Conservation (phyloP, 2,329 filamentous ascomycete genomes). For the Colletotrichum ledebouriae region DNA sequence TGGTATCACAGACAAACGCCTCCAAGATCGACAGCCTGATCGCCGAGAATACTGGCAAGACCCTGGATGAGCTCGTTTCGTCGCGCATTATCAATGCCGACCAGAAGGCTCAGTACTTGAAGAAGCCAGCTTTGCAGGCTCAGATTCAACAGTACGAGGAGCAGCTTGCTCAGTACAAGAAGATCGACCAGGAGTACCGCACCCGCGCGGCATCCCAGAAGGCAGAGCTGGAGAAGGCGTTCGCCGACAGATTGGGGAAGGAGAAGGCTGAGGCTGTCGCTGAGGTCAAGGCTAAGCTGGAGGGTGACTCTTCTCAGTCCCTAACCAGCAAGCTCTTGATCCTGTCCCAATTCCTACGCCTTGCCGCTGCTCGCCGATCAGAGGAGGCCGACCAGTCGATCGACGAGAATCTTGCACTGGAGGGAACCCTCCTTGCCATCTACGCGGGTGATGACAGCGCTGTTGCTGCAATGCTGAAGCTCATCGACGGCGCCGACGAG, state of each 20-base stretch:
- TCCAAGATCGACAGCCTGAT: constrained; percentile 80
- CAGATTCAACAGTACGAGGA: constrained; percentile 80
- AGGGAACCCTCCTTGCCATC: constrained; percentile 82
- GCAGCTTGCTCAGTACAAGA: constrained; percentile 80
- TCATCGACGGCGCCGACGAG: constrained; percentile 80
- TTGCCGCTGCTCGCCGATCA: constrained; percentile 81
- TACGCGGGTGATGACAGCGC: constrained; percentile 83
- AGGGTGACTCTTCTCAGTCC: constrained; percentile 65
- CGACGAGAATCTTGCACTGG: constrained; percentile 84
- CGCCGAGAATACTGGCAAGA: constrained; percentile 76
- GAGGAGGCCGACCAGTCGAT: constrained; percentile 74
- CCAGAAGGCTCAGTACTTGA: constrained; percentile 81
- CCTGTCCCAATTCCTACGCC: constrained; percentile 83
- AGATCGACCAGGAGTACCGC: constrained; percentile 80
- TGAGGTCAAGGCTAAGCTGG: constrained; percentile 67
- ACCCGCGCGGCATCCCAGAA: constrained; percentile 69
- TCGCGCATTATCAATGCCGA: constrained; percentile 83
- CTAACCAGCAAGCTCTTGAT: constrained; percentile 76
- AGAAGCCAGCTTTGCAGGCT: constrained; percentile 79
- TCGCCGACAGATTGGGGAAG: constrained; percentile 65
- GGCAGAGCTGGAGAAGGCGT: constrained; percentile 70
- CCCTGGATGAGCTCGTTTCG: constrained; percentile 79
- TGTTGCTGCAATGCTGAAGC: constrained; percentile 80
- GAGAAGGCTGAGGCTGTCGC: constrained; percentile 66
- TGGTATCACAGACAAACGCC: constrained; percentile 69